Conservation (phyloP, 2,329 filamentous ascomycete species). For the Ophiostoma pallidulum region DNA sequence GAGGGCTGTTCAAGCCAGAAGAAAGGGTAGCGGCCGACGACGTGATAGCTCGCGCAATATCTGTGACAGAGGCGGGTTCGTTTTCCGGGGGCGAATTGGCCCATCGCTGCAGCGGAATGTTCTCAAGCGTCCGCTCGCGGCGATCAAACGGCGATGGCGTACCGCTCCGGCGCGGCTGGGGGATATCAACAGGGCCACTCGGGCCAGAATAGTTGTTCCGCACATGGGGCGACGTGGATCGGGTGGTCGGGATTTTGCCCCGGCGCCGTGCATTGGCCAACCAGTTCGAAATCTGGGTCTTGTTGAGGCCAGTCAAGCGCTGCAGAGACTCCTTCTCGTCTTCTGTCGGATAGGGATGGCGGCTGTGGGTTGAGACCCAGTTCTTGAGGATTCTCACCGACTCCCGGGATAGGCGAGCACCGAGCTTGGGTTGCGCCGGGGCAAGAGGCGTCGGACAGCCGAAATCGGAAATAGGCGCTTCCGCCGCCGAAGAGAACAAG, state of each 20-base stretch:
- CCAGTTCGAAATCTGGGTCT: constrained; percentile 85
- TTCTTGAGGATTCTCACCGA: constrained; percentile 73
- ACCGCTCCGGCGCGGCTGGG: constrained; percentile 39
- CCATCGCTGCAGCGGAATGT: constrained; percentile 49
- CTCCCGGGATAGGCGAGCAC: constrained; percentile 68
- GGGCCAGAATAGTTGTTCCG: constrained; percentile 45
- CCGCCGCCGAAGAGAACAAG: constrained; percentile 12
- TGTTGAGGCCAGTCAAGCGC: constrained; percentile 67
- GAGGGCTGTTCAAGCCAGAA: constrained; percentile 49
- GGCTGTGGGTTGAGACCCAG: constrained; percentile 71
- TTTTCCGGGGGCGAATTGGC: constrained; percentile 50
- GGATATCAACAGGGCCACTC: constrained; percentile 46
- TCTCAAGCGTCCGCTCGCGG: constrained; percentile 26
- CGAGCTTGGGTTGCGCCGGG: constrained; percentile 47
- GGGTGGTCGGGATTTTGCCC: constrained; percentile 62
- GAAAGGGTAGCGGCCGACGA: constrained; percentile 43
- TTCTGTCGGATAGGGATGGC: constrained; percentile 81
- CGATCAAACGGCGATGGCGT: constrained; percentile 36
- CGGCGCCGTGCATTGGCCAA: constrained; percentile 79
- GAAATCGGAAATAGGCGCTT: constrained; percentile 4
- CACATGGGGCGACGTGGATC: constrained; percentile 60
- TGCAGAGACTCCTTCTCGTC: constrained; percentile 76
- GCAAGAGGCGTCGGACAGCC: constrained; percentile 20
- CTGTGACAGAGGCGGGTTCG: constrained; percentile 50
- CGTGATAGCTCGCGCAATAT: constrained; percentile 48